Conservation (phyloP, 1,284 basidiomycete species). For the Tetrapyrgos nigripes region DNA sequence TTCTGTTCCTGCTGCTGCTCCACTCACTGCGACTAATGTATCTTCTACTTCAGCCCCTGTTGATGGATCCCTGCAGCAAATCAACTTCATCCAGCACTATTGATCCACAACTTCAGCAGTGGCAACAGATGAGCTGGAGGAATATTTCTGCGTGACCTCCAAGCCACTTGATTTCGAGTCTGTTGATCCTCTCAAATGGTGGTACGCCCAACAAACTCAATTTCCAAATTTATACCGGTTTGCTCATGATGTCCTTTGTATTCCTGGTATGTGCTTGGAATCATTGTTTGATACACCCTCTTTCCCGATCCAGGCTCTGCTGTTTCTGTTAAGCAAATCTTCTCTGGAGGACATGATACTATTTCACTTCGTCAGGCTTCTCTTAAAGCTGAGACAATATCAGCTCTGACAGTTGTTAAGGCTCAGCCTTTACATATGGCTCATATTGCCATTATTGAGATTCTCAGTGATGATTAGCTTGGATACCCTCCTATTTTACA, state of each 20-base stretch:
- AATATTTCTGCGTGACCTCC: conserved; percentile 23
- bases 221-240: conserved; percentile 23
- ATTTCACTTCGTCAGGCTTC: conserved; percentile 9
- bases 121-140: conserved; percentile 27
- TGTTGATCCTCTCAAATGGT: conserved; percentile 28
- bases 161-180: conserved; percentile 19
- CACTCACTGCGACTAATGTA: no score
- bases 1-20: no score
- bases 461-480: neutral
- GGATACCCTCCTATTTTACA: neutral
- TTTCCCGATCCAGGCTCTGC: conserved; percentile 9
- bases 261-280: conserved; percentile 4
- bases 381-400: conserved; percentile 12
- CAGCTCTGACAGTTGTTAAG: conserved; percentile 14
- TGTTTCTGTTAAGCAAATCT: conserved; percentile 11
- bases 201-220: conserved; percentile 20
- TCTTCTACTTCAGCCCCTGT: no score
- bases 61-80: no score
- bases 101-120: no score
- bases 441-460: conserved; percentile 7
- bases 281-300: neutral
- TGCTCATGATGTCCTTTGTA: conserved; percentile 14
- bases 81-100: no score
- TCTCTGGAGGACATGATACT: conserved; percentile 12
- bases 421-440: conserved; percentile 4